Evolutionary conservation across 305 asterid genomes (phyloP), one percentile per base, ranked within the genome.

Genomic region (Fraxinus velutina): DNA sequence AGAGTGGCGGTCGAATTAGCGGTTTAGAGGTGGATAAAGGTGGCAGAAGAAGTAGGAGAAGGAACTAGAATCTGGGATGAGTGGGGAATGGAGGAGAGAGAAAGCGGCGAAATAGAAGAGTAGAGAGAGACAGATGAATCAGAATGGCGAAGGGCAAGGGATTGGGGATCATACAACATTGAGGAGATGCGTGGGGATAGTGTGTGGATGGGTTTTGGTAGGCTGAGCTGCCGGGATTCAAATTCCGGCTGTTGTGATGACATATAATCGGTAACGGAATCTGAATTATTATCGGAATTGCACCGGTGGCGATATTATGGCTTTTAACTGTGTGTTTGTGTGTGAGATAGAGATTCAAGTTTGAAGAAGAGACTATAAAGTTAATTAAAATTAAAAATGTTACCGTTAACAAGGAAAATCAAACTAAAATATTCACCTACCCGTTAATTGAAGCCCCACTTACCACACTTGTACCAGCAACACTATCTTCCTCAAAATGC

Each of bases 121-220:
- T 91, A 92, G 81, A 94, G 92, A 44, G 97, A 90, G 89, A 90
- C 86, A 17, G 97, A 92, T 13, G 97, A 83, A 81, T 91, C 94
- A 71, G 88, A 79, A 73, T 89, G 92, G 68, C 84, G 90, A 19
- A 92, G 87, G 52, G 92, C 90, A 13, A 87, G 73, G 22, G 92
- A 82, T 36, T 83, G 42, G 22, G 93, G 88, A 81, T 92, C 91
- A 77, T 86, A 90, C 39, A 92, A 90, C 79, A 92, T 76, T 29
- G 94, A 85, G 57, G 92, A 84, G 84, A 83, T 71, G 66, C 86
- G 89, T 1, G 93, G 92, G 1, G 90, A 83, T 27, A 83, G 86
- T 24, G 91, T 37, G 83, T 80, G 81, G 79, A 79, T 83, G 5
- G 90, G 86, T 73, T 82, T 88, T 6, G 93, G 94, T 10, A 93